Evolutionary conservation across 2,329 filamentous ascomycete species (phyloP), one percentile per base, ranked within the genome.

Genomic region (Trichoderma endophyticum): DNA sequence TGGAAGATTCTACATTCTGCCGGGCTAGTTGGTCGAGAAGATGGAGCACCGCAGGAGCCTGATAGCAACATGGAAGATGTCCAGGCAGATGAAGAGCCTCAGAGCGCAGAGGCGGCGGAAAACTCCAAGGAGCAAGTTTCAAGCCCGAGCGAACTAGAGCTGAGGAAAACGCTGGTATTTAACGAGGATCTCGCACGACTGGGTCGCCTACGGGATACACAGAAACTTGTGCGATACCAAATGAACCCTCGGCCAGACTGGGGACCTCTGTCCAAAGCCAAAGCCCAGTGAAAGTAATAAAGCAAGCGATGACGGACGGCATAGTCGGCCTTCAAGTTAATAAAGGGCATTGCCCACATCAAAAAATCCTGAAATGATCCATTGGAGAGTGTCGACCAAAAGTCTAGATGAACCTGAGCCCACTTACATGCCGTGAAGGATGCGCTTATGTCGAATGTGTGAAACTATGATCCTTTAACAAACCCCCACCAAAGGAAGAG

Each of bases 161-260:
- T 90, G 74, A 84, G 89, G 54, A 88, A 94, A 71, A 88, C 91
- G 3, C 77, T 85, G 15, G 79, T 84, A 1, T 98, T 99, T 79
- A 91, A 98, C 79, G 93, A 96, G 80, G 80, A 85, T 43, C 86
- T 98, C 14, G 94, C 94, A 80, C 80, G 85, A 70, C 85, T 98
- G 14, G 95, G 95, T 0, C 91, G 86, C 76, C 91, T 93, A 73
- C 87, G 85, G 74, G 87, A 88, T 68, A 86, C 84, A 72, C 91
- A 89, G 79, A 92, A 91, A 75, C 86, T 97, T 60, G 90, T 97
- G 69, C 87, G 95, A 74, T 99, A 98, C 81, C 96, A 97, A 83
- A 83, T 91, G 73, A 98, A 98, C 79, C 96, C 96, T 60, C 86
- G 92, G 73, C 91, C 94, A 78, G 96, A 98, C 80, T 99, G 96